Base-by-base conservation (phyloP, 129 eudicot genomes). In the Smallanthus sonchifolius region DNA sequence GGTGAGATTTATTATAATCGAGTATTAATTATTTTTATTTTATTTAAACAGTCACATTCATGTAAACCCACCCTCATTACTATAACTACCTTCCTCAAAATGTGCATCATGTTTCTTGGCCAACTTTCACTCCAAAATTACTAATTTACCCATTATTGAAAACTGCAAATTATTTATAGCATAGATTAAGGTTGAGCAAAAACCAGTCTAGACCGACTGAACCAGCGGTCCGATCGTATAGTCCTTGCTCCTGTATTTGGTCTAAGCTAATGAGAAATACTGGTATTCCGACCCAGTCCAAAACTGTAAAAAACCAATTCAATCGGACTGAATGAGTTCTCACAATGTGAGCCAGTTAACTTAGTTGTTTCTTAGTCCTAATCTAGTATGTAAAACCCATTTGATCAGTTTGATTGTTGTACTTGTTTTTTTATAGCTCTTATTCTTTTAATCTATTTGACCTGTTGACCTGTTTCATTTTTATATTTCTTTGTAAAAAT, bases 1-100 rank as follows among this genome's bases (percentile, higher is more conserved):
- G 96, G 97, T 90, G 8, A 52, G 83, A 63, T 70, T 24, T 37
- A 8, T 62, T 20, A 62, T 32, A 69, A 69, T 66, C 15, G 28
- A 13, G 6, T 40, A 9, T 42, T 36, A 20, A 6, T 65, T 54
- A 28, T 66, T 34, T 2, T n/a, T 14, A 34, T 61, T 20, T 10
- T 13, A 14, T 36, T 54, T 16, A 0, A 35, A 16, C 32, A 70
- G 43, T 47, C 74, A 34, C 10, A 34, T 32, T 15, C 69, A 73
- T 3, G 15, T 61, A 36, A 49, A 70, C n/a, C 40, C 35, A n/a
- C 36, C 49, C 78, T n/a, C 62, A 32, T 44, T 28, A 7, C 13
- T 13, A 15, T 61, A 24, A 28, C 57, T 28, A 17, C 24, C 70
- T n/a, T n/a, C n/a, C n/a, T 42, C 45, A 19, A 56, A 10, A 56